These are phyloP conservation scores for Rhytidiadelphus loreus DNA, from an alignment of 225 moss, liverwort and hornwort species.

Conservation along the genomic window DNA sequence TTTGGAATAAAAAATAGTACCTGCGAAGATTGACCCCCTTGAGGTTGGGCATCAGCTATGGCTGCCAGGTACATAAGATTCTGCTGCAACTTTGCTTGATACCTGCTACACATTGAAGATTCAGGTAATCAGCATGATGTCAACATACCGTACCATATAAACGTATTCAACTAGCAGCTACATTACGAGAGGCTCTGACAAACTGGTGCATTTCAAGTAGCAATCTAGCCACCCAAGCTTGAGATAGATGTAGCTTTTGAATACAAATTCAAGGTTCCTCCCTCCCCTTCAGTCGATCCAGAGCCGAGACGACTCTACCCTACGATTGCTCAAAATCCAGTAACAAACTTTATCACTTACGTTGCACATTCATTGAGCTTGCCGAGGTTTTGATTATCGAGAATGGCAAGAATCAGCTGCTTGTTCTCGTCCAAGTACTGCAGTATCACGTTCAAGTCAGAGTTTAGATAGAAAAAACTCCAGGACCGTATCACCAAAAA, in stretches of 20 bases:
- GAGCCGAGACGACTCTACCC: neutral
- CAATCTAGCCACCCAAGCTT: neutral
- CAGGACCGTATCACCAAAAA: neutral
- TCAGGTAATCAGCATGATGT: neutral
- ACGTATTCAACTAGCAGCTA: neutral
- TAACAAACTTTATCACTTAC: conserved; percentile 16
- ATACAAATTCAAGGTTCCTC: neutral
- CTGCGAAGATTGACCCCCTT: conserved; percentile 44
- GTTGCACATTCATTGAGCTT: conserved; percentile 52
- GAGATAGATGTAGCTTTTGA: neutral
- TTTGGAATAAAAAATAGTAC: neutral
- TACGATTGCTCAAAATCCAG: neutral
- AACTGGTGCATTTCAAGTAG: neutral
- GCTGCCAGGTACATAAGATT: conserved; percentile 56
- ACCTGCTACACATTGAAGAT: conserved; percentile 23
- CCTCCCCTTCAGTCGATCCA: neutral
- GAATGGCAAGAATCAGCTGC: conserved; percentile 55
- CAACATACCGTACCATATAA: neutral
- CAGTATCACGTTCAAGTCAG: neutral
- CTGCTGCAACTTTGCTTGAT: conserved; percentile 58
- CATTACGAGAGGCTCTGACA: neutral
- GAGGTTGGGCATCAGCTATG: conserved; percentile 53
- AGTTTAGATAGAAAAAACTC: neutral
- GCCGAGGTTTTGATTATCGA: conserved; percentile 52
- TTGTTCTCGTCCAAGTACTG: conserved; percentile 63